Evolutionary conservation across 1,284 basidiomycete genomes (phyloP), one percentile per base, ranked within the genome.

Genomic region (Boletus holoroseus): DNA sequence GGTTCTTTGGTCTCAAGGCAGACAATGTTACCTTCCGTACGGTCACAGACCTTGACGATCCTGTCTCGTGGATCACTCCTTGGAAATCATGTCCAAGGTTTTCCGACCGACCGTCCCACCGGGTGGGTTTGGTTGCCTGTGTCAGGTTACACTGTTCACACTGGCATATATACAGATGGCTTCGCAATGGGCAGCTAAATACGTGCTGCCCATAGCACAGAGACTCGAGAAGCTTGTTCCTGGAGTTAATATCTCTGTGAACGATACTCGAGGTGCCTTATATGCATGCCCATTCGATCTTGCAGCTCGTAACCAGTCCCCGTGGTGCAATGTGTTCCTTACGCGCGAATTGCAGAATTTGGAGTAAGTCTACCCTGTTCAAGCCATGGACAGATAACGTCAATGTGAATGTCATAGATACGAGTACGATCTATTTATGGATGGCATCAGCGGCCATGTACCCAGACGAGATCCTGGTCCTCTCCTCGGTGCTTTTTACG

Each of bases 261-360:
- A 62, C 47, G 65, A 70, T 56, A 66, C 69, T 7, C 72, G 73
- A 53, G 74, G 73, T 15, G 75, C 75, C 40, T 59, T 77, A 18
- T 76, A 73, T 56, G 72, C 70, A 7, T 76, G 74, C 51, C 73
- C 74, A 30, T 76, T 74, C 54, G 74, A 75, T 54, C 64, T 72
- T 37, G 75, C 74, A 5, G 64, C 67, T 12, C 62, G 61, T 47
- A 68, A 68, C 3, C 55, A 59, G 24, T 71, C 70, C 15, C 69
- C 72, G 1, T 76, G 76, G 74, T 77, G 74, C 55, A 60, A 58
- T 34, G 71, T 68, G 20, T 77, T 77, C 60, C 64, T 60, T 7
- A 43, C 49, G 16, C 52, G 53, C 12, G 75, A 77, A 55, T 58
- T 76, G 38, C 57, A 62, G 45, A 55, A 67, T 44, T 70, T 77